These are phyloP conservation scores for Auriscalpium vulgare DNA, from an alignment of 768 basidiomycete species.

Conservation along the genomic window DNA sequence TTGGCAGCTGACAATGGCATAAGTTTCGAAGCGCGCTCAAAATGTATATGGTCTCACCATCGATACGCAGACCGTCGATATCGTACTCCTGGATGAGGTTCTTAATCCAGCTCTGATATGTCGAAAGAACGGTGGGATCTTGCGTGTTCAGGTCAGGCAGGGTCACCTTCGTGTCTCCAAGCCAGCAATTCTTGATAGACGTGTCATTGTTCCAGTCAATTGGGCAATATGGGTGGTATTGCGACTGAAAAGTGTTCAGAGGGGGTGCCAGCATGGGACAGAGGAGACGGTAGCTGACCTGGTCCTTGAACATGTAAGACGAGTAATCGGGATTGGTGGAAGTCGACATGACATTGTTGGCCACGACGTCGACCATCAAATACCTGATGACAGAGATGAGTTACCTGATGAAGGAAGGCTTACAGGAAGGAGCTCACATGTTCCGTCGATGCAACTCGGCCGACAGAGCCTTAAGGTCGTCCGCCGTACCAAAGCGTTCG, in stretches of 20 bases:
- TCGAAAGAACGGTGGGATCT: slow-evolving; percentile 50
- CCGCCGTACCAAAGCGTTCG: slow-evolving; percentile 59
- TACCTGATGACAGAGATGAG: slow-evolving; percentile 32
- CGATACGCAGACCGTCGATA: slow-evolving; percentile 85
- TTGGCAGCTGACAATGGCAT: slow-evolving; percentile 22
- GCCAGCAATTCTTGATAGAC: slow-evolving; percentile 73
- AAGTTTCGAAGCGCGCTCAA: background rate
- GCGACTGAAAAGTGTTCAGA: slow-evolving; percentile 29
- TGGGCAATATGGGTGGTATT: slow-evolving; percentile 75
- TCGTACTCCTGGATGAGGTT: slow-evolving; percentile 59
- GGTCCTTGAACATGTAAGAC: slow-evolving; percentile 57
- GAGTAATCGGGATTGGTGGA: slow-evolving; percentile 57
- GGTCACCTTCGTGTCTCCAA: slow-evolving; percentile 68
- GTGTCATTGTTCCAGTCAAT: slow-evolving; percentile 64
- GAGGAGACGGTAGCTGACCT: slow-evolving; percentile 1
- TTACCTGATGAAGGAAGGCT: background rate
- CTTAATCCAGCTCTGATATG: slow-evolving; percentile 63
- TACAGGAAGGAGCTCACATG: slow-evolving; percentile 42
- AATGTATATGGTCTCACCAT: slow-evolving; percentile 33
- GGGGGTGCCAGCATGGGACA: background rate
- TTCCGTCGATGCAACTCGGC: slow-evolving; percentile 58
- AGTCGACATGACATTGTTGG: slow-evolving; percentile 80
- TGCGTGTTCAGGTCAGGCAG: slow-evolving; percentile 76
- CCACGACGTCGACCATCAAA: slow-evolving; percentile 80
- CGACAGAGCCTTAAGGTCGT: slow-evolving; percentile 63